Evolutionary conservation across 1,284 basidiomycete genomes (phyloP).

Genomic region (Rhodotorula sp.): DNA sequence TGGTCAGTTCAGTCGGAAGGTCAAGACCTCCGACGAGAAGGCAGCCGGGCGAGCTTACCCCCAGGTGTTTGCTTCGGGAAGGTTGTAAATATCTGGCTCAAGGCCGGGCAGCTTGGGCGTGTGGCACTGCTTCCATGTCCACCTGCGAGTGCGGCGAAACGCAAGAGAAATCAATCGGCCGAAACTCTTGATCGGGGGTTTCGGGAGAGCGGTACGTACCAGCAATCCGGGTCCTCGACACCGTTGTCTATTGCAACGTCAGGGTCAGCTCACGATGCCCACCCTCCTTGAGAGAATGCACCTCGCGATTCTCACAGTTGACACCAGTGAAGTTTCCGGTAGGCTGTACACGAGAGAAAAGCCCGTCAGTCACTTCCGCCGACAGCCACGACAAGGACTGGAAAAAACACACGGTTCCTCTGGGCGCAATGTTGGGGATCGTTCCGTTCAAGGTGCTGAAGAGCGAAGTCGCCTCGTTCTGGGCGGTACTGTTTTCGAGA

Average conservation of each 20-base stretch:
- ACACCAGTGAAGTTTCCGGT: slow-evolving; percentile 38
- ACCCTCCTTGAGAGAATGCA: background rate
- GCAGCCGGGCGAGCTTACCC: slow-evolving; percentile 41
- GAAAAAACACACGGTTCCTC: slow-evolving; percentile 29
- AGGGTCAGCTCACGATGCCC: background rate
- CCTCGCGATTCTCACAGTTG: slow-evolving; percentile 11
- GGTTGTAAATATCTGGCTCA: slow-evolving; percentile 31
- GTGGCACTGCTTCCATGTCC: slow-evolving; percentile 45
- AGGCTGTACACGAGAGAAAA: background rate
- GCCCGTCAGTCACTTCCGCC: too few species aligned
- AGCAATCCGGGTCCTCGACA: slow-evolving; percentile 35
- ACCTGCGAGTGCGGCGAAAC: background rate
- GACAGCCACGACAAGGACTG: background rate
- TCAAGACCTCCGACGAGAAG: background rate
- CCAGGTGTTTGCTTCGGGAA: slow-evolving; percentile 55
- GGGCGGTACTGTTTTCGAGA: slow-evolving; percentile 12
- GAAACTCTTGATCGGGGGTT: slow-evolving; percentile 36
- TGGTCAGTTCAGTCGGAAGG: background rate
- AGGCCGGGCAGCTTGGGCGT: slow-evolving; percentile 28
- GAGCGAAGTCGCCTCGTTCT: slow-evolving; percentile 16
- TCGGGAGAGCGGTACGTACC: slow-evolving; percentile 2
- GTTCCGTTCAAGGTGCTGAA: slow-evolving; percentile 38
- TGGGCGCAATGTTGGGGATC: slow-evolving; percentile 39
- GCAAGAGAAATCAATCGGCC: slow-evolving; percentile 36
- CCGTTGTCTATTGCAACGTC: slow-evolving; percentile 12